These are phyloP conservation scores for Metschnikowia peoriensis DNA, from an alignment of 805 yeast species.

Conservation along the genomic window DNA sequence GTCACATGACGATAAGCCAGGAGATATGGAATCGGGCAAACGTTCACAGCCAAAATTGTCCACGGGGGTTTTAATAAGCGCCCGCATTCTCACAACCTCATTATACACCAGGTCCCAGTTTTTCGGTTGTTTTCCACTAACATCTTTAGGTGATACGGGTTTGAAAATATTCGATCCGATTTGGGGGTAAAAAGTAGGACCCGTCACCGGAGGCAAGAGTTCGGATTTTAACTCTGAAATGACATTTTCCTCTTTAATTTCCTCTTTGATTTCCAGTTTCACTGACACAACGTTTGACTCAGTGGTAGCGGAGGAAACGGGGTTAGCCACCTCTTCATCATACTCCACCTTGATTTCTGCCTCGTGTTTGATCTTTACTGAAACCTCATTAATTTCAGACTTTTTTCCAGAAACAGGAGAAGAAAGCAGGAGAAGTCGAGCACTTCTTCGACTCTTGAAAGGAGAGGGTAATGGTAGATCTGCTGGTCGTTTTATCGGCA, in stretches of 20 bases:
- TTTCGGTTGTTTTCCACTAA: slow-evolving; percentile 12
- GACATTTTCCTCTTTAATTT: not conserved
- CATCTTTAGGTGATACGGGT: slow-evolving; percentile 9
- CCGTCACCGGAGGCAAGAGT: not conserved
- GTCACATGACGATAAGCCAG: slow-evolving; percentile 26
- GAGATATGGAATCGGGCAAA: slow-evolving; percentile 45
- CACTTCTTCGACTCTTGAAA: slow-evolving; percentile 5
- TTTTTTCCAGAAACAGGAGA: not conserved
- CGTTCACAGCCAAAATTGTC: slow-evolving; percentile 84
- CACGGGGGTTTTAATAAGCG: slow-evolving; percentile 72
- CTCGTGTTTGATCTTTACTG: not conserved
- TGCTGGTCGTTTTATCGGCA: slow-evolving; percentile 8
- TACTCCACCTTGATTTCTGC: slow-evolving; percentile 11
- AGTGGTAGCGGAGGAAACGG: not conserved
- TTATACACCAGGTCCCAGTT: slow-evolving; percentile 58
- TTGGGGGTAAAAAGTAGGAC: slow-evolving; percentile 4
- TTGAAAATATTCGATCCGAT: slow-evolving; percentile 14
- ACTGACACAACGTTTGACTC: not conserved
- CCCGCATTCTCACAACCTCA: slow-evolving; percentile 64
- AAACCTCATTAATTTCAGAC: not conserved
- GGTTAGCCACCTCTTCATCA: not conserved
- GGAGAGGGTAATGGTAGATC: slow-evolving; percentile 1
- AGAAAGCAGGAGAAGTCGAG: slow-evolving; percentile 2
- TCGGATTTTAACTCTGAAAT: not conserved
- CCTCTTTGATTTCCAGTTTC: not conserved